Conservation (phyloP, 2,329 filamentous ascomycete species). For the Pseudocercospora macadamiae region DNA sequence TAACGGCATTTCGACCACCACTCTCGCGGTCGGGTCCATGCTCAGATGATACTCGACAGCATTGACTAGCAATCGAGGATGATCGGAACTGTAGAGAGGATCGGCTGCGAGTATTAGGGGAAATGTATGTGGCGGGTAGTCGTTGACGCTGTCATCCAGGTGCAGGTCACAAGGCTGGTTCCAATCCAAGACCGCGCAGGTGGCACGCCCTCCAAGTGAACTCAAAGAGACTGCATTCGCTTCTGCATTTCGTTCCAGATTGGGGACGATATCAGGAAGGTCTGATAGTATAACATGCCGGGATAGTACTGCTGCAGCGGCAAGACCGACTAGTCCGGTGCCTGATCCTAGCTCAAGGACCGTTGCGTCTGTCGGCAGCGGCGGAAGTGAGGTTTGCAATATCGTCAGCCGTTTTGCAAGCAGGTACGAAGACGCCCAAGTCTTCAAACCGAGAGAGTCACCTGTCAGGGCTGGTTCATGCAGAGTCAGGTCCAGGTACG, state of each 20-base stretch:
- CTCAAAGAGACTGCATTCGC: slow-evolving; percentile 64
- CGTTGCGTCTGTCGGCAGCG: slow-evolving; percentile 15
- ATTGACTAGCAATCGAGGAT: slow-evolving; percentile 72
- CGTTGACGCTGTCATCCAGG: slow-evolving; percentile 14
- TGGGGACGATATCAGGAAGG: slow-evolving; percentile 78
- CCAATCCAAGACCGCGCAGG: slow-evolving; percentile 76
- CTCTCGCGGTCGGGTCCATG: slow-evolving; percentile 59
- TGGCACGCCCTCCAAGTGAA: slow-evolving; percentile 58
- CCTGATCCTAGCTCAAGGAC: slow-evolving; percentile 84
- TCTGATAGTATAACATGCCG: slow-evolving; percentile 76
- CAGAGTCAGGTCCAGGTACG: slow-evolving; percentile 66
- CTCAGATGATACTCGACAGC: slow-evolving; percentile 71
- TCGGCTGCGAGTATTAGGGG: slow-evolving; percentile 80
- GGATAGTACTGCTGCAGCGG: slow-evolving; percentile 73
- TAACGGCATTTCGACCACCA: slow-evolving; percentile 79
- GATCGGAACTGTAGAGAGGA: slow-evolving; percentile 81
- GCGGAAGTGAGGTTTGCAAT: slow-evolving; percentile 33
- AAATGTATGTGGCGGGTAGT: slow-evolving; percentile 38
- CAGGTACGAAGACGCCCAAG: slow-evolving; percentile 89
- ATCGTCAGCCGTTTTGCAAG: slow-evolving; percentile 70
- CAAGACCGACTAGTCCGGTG: slow-evolving; percentile 86
- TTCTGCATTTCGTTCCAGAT: slow-evolving; percentile 73
- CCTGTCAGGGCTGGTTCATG: slow-evolving; percentile 86
- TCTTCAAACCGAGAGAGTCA: slow-evolving; percentile 89
- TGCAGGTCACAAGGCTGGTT: slow-evolving; percentile 53